phyloP scores from a whole-genome alignment of 352 stramenopile genomes.

The Phytophthora pinifolia region DNA sequence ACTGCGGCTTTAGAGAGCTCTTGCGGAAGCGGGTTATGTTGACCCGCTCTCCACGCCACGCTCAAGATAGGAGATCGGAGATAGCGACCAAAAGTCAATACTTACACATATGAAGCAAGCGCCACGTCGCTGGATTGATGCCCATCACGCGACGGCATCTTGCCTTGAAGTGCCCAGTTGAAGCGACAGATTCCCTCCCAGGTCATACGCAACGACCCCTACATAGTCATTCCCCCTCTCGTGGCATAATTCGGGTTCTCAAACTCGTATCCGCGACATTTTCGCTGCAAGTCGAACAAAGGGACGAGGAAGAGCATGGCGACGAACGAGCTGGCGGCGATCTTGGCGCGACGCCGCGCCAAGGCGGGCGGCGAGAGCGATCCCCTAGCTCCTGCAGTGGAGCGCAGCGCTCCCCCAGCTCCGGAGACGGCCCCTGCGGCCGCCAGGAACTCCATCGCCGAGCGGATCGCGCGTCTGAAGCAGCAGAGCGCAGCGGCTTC shows the following conservation, averaged over 20 bases:
- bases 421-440: constrained; percentile 19
- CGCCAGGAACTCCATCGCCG: constrained; percentile 59
- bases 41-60: not conserved
- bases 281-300: constrained; percentile 27
- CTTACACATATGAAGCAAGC: constrained; percentile 20
- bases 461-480: constrained; percentile 76
- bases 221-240: not conserved
- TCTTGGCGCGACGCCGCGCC: constrained; percentile 72
- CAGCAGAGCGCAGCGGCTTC: constrained; percentile 53
- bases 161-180: constrained; percentile 13
- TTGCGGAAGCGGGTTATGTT: not conserved
- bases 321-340: constrained; percentile 81
- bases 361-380: constrained; percentile 58
- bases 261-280: constrained; percentile 18
- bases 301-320: constrained; percentile 52
- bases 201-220: not conserved
- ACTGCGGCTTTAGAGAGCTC: constrained; percentile 17
- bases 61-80: not conserved
- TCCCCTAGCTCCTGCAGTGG: constrained; percentile 29
- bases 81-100: constrained; percentile 17
- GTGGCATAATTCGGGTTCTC: constrained; percentile 9
- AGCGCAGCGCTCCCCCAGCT: constrained; percentile 19
- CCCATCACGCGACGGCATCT: not conserved
- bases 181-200: not conserved
- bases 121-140: constrained; percentile 9